phyloP scores from a whole-genome alignment of 1,284 basidiomycete species.

The Papiliotrema flavescens region DNA sequence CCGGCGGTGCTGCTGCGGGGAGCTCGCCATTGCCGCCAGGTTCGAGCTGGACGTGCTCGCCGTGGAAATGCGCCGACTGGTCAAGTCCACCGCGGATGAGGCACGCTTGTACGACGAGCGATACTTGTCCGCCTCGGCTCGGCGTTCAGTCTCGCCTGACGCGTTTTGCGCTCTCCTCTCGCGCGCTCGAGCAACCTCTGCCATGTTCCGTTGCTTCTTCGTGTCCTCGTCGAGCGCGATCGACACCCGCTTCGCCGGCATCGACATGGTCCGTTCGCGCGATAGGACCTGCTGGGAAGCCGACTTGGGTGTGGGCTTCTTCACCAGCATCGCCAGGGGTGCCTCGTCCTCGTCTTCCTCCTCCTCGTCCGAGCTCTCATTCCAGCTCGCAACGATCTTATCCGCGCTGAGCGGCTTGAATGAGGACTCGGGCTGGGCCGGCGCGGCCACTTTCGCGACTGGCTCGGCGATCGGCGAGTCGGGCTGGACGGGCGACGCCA shows the following conservation, averaged over 20 bases:
- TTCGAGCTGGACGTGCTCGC: background rate
- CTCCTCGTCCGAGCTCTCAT: constrained; percentile 8
- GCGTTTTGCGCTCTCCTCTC: constrained; percentile 28
- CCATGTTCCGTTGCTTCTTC: constrained; percentile 13
- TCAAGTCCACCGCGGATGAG: background rate
- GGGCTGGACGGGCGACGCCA: background rate
- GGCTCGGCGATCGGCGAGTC: background rate
- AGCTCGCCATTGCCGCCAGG: background rate
- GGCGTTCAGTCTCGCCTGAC: constrained; percentile 27
- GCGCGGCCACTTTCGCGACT: background rate
- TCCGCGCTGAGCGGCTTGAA: constrained; percentile 1
- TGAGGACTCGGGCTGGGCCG: constrained; percentile 3
- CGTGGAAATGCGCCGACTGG: background rate
- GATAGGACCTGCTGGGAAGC: background rate
- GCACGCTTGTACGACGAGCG: background rate
- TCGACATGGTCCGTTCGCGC: background rate
- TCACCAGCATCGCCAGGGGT: background rate
- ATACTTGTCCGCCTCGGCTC: constrained; percentile 17
- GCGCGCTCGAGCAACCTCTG: constrained; percentile 26
- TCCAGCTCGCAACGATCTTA: background rate
- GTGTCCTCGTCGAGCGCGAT: constrained; percentile 2
- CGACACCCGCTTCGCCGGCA: constrained; percentile 4
- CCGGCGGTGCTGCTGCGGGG: background rate
- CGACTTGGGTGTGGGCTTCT: background rate
- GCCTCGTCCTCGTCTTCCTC: constrained; percentile 9